Evolutionary conservation across 495 filamentous ascomycete species (phyloP), one percentile per base, ranked within the genome.

Genomic region (Hypoxylon subgilvum): DNA sequence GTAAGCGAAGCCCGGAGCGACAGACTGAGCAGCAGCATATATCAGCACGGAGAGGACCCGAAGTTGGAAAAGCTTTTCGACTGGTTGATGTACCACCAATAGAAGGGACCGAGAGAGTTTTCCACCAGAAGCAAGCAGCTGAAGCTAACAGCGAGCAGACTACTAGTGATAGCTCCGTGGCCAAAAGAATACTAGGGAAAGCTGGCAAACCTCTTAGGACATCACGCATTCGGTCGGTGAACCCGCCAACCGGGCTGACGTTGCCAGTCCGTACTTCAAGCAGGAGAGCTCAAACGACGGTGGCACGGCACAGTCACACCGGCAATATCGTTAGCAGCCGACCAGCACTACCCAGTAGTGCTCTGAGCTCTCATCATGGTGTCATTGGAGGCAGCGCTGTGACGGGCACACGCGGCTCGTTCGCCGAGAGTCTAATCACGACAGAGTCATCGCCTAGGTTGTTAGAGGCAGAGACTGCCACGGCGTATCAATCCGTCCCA

Each of bases 231-330:
- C 44, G 47, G 18, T 51, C 45, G 3, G 45, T 35, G 5, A 61
- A 50, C 6, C 45, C 51, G 3, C 6, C 44, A 1, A 51, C 35
- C 14, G 31, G 40, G 8, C 30, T 54, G 10, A 32, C 32, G n/a
- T 45, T 65, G 4, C 67, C 67, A n/a, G 28, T 49, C 0, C 60
- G 67, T 17, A 67, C 58, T 30, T 69, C 67, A 10, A 69, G 67
- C 31, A 59, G 17, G 27, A 57, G 38, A 27, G 60, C 52, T 16
- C n/a, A 21, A 21, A 47, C 51, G 7, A 34, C 32, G 7, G 6
- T 30, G 10, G 1, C 38, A 3, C 25, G 18, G 8, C 16, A n/a
- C 5, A 21, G 16, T 12, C 39, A 34, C 0, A 21, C 14, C 13
- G 41, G 5, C 0, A 28, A 48, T 30, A 6, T 3, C 12, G 8